A percentile compares a stretch with the other conserved stretches of the same genome.
Conservation (phyloP, 2,329 filamentous ascomycete genomes). For the Colletotrichum godetiae region DNA sequence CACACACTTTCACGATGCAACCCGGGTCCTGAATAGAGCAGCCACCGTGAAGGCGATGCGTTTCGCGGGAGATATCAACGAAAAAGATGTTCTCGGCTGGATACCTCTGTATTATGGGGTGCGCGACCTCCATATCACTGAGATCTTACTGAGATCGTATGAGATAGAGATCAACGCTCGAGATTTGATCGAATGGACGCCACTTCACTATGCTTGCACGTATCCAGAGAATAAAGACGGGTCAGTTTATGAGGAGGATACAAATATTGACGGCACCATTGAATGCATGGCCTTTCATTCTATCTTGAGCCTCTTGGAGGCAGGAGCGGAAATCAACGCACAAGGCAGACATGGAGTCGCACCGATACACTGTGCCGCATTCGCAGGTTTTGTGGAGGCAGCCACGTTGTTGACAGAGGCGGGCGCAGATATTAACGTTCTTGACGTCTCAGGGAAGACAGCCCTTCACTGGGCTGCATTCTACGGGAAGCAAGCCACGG, state of each 20-base stretch:
- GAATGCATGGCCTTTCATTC: no score
- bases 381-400: not conserved
- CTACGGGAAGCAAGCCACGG: no score
- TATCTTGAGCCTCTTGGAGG: not conserved
- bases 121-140: fast-evolving
- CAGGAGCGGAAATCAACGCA: not conserved
- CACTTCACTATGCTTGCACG: not conserved
- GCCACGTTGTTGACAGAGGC: not conserved
- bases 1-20: not conserved
- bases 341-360: not conserved
- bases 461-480: not conserved
- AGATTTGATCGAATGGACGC: not conserved
- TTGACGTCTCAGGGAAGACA: not conserved
- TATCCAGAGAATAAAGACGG: no score
- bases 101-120: not conserved
- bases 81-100: not conserved
- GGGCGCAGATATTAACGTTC: not conserved
- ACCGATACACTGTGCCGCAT: not conserved
- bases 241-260: no score
- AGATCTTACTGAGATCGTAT: not conserved
- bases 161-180: no score
- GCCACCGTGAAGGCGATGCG: not conserved
- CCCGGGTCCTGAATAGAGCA: no score
- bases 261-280: no score
- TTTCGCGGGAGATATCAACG: not conserved